Percentiles rank a stretch among this genome's conserved stretches.
phyloP scores from a whole-genome alignment of 352 stramenopile species.

The Elongisporangium senticosum region DNA sequence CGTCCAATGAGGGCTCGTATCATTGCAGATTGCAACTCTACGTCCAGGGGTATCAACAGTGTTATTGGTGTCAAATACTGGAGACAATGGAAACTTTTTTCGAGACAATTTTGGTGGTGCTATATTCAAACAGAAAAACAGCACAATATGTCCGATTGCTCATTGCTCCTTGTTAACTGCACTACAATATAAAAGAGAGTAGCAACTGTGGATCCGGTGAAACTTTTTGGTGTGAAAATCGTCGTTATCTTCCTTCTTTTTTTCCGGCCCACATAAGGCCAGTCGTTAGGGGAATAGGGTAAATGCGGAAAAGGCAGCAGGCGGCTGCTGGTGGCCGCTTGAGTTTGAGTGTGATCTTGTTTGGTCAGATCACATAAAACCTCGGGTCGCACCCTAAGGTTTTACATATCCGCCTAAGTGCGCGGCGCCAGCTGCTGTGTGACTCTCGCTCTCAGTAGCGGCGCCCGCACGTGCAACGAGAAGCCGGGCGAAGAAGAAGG shows the following conservation, averaged over 20 bases:
- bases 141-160: background rate
- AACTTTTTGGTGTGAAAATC: background rate
- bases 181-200: background rate
- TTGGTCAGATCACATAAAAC: background rate
- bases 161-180: background rate
- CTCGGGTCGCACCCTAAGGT: background rate
- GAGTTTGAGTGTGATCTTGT: background rate
- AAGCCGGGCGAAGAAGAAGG: background rate
- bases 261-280: background rate
- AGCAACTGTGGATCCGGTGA: too few relatives aligned
- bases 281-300: background rate
- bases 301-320: background rate
- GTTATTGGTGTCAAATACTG: background rate
- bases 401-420: background rate
- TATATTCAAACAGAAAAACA: background rate
- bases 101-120: background rate
- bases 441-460: background rate
- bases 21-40: too few relatives aligned
- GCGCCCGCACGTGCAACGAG: background rate
- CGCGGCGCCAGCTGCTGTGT: background rate
- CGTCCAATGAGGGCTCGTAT: too few relatives aligned
- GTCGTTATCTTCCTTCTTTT: background rate
- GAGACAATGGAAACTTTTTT: background rate
- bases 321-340: background rate
- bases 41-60: too few relatives aligned